Base-by-base conservation (phyloP, 371 early-diverging fungal species). In the Circinella umbellata region DNA sequence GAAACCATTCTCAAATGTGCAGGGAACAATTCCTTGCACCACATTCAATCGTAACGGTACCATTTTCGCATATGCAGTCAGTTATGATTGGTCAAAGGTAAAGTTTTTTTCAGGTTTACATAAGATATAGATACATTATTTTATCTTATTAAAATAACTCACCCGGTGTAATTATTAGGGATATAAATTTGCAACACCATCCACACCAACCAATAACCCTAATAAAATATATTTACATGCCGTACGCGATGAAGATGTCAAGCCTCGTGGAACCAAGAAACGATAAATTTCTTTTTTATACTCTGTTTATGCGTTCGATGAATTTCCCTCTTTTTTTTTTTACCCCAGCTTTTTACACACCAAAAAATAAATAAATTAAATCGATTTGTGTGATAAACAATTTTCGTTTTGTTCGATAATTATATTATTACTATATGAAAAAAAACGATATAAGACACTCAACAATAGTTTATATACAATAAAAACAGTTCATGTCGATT, bases 61-160 rank as follows among this genome's bases (percentile, higher is more conserved):
- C 37, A 93, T 96, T 63, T 96, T 97, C 76, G 98, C 98, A 14
- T 99, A 99, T 76, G 96, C 95, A 3, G 85, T 91, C 18, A 91
- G 95, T 38, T 98, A 99, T 77, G 99, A 99, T 80, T 99, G 99
- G 99, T 86, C 90, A 77, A 98, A 96, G 88, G 99, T 88, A 88
- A 81, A 65, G 17, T 27, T 27, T 27, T 27, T 27, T 27, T 27
- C 1, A 1, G 27, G 27, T 27, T 27, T 27, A 27, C 27, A 27
- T 27, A 2, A 27, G 0, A 27, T 27, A 27, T 27, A 27, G 13
- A 6, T n/a, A 39, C 0, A 20, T 0, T 37, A 2, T 34, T n/a
- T 27, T 4, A 7, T 68, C 18, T 36, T 10, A 42, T 42, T 42
- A 42, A 9, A 9, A 42, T 42, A 27, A 27, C 27, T 27, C 27